Evolutionary conservation across 2,329 filamentous ascomycete genomes (phyloP).

Genomic region (Talaromyces sp.): DNA sequence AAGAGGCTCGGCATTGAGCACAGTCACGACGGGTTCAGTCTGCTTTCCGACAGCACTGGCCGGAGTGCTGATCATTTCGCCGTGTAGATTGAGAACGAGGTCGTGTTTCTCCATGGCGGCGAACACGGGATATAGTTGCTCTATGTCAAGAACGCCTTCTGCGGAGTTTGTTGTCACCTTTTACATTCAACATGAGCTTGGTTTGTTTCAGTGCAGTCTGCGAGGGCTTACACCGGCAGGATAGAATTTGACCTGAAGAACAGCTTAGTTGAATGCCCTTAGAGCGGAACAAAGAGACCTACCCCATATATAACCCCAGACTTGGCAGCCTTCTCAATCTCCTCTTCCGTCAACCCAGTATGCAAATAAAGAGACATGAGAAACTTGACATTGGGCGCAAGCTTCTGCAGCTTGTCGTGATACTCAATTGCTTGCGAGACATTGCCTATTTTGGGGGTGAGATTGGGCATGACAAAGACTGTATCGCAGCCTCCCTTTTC

Average conservation of each 20-base stretch:
- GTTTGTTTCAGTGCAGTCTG: background rate
- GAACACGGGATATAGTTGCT: slow-evolving; percentile 60
- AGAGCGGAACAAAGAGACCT: slow-evolving; percentile 18
- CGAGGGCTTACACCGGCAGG: slow-evolving; percentile 33
- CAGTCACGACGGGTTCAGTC: slow-evolving; percentile 44
- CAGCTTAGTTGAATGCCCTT: background rate
- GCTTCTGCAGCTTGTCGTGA: slow-evolving; percentile 56
- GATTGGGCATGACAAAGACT: slow-evolving; percentile 60
- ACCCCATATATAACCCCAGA: slow-evolving; percentile 66
- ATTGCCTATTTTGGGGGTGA: slow-evolving; percentile 61
- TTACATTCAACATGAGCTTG: background rate
- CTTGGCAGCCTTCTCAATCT: slow-evolving; percentile 68
- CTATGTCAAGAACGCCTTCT: slow-evolving; percentile 45
- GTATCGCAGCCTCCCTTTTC: slow-evolving; percentile 64
- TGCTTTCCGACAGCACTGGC: slow-evolving; percentile 31
- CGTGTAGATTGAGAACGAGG: slow-evolving; percentile 89
- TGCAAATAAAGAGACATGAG: slow-evolving; percentile 73
- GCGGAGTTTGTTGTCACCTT: slow-evolving; percentile 56
- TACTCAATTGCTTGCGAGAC: slow-evolving; percentile 65
- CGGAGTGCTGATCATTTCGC: slow-evolving; percentile 57
- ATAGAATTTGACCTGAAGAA: slow-evolving; percentile 52
- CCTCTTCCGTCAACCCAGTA: slow-evolving; percentile 61
- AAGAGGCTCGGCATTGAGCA: slow-evolving; percentile 66
- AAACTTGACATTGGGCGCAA: slow-evolving; percentile 62
- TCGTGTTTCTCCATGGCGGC: slow-evolving; percentile 82